phyloP scores from a whole-genome alignment of 2,329 filamentous ascomycete species.

The Apiospora marii region DNA sequence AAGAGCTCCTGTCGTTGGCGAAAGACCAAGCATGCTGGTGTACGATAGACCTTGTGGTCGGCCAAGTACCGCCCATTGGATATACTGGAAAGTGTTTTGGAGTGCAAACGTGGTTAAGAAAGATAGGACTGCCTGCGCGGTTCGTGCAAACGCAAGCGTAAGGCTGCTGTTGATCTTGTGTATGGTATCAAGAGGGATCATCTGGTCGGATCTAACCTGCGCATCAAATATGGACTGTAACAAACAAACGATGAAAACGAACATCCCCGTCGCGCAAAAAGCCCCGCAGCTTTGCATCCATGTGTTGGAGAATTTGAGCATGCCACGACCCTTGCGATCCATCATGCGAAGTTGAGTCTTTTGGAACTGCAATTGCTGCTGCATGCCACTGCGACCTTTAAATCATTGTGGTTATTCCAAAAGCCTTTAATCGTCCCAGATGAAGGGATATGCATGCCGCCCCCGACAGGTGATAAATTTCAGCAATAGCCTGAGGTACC shows the following conservation, averaged over 20 bases:
- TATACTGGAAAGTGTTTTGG: neutral
- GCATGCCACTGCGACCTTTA: too few species aligned
- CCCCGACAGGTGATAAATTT: too few species aligned
- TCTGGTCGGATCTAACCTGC: neutral
- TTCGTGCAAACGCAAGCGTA: neutral
- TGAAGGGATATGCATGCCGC: too few species aligned
- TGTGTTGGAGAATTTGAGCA: too few species aligned
- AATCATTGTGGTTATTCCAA: too few species aligned
- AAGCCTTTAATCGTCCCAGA: too few species aligned
- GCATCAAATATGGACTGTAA: neutral
- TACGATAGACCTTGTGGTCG: neutral
- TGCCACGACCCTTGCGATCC: too few species aligned
- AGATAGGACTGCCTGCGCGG: neutral
- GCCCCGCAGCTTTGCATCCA: too few species aligned
- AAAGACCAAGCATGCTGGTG: neutral
- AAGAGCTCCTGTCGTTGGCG: neutral
- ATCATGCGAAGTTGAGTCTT: too few species aligned
- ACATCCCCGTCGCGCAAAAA: neutral
- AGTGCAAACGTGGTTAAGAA: neutral
- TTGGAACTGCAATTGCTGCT: too few species aligned
- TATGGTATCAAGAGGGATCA: neutral
- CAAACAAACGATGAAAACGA: neutral
- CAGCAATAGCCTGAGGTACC: too few species aligned
- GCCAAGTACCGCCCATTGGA: neutral
- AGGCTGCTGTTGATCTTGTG: neutral